Conservation (phyloP, 371 early-diverging fungal species). For the Nematocida sp. region DNA sequence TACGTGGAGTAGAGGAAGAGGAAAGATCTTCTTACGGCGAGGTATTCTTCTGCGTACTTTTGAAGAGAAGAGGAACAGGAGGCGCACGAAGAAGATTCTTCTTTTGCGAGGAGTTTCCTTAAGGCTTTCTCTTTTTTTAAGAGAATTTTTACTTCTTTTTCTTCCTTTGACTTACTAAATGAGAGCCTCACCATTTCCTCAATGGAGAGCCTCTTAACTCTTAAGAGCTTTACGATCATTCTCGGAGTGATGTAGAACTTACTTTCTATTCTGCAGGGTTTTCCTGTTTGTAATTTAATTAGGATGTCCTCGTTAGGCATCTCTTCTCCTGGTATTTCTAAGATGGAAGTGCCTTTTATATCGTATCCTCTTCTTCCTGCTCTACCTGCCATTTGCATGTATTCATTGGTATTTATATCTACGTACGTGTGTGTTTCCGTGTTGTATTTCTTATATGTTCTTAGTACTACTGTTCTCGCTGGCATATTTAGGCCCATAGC, state of each 20-base stretch:
- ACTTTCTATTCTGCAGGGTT: conserved; percentile 54
- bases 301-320: conserved; percentile 46
- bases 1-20: background rate
- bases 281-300: conserved; percentile 56
- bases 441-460: conserved; percentile 74
- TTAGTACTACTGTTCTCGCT: conserved; percentile 85
- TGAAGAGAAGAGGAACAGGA: conserved; percentile 40
- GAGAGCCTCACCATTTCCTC: conserved; percentile 65
- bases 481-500: conserved; percentile 99
- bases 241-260: conserved; percentile 64
- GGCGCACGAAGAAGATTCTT: conserved; percentile 19
- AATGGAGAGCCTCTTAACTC: conserved; percentile 58
- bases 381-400: conserved; percentile 97
- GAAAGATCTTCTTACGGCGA: background rate
- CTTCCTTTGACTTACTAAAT: conserved; percentile 62
- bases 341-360: conserved; percentile 74
- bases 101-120: conserved; percentile 13
- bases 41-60: conserved; percentile 33
- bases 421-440: conserved; percentile 68
- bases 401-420: conserved; percentile 80
- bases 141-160: conserved; percentile 46
- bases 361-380: conserved; percentile 95
- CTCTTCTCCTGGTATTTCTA: conserved; percentile 74
- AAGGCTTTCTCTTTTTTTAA: conserved; percentile 45
- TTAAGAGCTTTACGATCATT: conserved; percentile 60